phyloP scores from a whole-genome alignment of 2,329 filamentous ascomycete species.

The Aureobasidium namibiae region DNA sequence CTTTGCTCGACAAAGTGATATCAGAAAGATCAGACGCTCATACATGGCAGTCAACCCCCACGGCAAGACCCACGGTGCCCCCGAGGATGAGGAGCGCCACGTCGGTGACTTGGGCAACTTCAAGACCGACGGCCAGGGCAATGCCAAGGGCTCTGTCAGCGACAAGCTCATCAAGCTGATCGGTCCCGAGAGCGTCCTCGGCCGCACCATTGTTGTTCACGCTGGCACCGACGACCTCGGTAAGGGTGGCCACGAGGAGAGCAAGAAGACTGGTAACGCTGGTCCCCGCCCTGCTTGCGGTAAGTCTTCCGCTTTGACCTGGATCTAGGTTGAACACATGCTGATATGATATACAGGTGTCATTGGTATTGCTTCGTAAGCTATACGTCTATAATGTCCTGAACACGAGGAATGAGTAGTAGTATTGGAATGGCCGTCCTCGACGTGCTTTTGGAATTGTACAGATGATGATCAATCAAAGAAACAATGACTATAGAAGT shows the following conservation, averaged over 20 bases:
- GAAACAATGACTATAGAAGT: background rate
- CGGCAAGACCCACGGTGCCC: constrained; percentile 85
- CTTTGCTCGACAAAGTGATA: background rate
- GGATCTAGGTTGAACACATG: background rate
- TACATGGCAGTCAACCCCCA: constrained; percentile 75
- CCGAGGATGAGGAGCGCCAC: constrained; percentile 74
- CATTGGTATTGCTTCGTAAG: constrained; percentile 29
- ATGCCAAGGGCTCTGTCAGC: constrained; percentile 68
- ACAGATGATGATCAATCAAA: background rate
- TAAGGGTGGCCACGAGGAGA: constrained; percentile 85
- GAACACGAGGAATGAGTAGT: background rate
- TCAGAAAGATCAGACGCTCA: constrained; percentile 3
- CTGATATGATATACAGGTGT: constrained; percentile 20
- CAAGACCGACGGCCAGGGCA: constrained; percentile 88
- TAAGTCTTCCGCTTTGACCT: constrained; percentile 36
- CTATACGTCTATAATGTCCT: background rate
- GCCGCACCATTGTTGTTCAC: constrained; percentile 92
- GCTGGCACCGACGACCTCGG: constrained; percentile 94
- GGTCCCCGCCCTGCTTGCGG: constrained; percentile 90
- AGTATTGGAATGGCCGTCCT: background rate
- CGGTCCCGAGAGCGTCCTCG: constrained; percentile 87
- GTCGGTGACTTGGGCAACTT: constrained; percentile 98
- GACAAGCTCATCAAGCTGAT: constrained; percentile 93
- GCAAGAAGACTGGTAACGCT: constrained; percentile 97
- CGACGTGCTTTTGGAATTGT: background rate